phyloP scores from a whole-genome alignment of 768 basidiomycete genomes.

The Lanmaoa pseudosensibilis region DNA sequence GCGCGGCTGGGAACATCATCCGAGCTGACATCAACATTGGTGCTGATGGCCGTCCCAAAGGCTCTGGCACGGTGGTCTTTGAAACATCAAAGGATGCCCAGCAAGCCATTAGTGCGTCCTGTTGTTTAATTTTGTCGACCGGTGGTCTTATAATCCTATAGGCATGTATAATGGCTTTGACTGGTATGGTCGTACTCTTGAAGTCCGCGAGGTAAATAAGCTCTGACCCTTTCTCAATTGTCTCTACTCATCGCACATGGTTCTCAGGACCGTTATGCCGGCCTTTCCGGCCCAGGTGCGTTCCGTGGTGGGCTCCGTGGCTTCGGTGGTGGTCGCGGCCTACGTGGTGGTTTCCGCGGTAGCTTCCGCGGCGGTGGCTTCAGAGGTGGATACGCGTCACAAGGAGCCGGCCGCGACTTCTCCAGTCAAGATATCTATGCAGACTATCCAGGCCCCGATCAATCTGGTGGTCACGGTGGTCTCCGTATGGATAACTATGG shows the following conservation, averaged over 20 bases:
- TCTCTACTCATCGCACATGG: background rate
- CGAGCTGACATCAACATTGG: constrained; percentile 95
- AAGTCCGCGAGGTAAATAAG: constrained; percentile 83
- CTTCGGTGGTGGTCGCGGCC: constrained; percentile 43
- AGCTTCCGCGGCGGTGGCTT: constrained; percentile 58
- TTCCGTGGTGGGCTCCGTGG: constrained; percentile 60
- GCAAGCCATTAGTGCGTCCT: constrained; percentile 80
- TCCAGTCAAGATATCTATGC: constrained; percentile 89
- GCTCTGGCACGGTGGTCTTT: constrained; percentile 96
- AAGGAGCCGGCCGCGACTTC: constrained; percentile 62
- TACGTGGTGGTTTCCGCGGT: constrained; percentile 29
- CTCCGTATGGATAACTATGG: constrained; percentile 38
- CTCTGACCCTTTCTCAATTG: background rate
- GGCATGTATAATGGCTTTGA: constrained; percentile 97
- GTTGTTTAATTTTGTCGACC: background rate
- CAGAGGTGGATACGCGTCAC: constrained; percentile 54
- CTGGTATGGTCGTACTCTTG: constrained; percentile 93
- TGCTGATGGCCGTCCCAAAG: constrained; percentile 90
- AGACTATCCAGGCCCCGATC: constrained; percentile 89
- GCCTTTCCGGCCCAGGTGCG: constrained; percentile 66
- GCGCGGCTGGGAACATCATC: constrained; percentile 91
- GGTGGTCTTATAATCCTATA: constrained; percentile 32
- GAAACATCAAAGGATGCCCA: constrained; percentile 88
- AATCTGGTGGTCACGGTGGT: constrained; percentile 41
- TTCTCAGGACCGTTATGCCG: constrained; percentile 83